Conservation (phyloP, 352 stramenopile genomes). For the Globisporangium ultimum region DNA sequence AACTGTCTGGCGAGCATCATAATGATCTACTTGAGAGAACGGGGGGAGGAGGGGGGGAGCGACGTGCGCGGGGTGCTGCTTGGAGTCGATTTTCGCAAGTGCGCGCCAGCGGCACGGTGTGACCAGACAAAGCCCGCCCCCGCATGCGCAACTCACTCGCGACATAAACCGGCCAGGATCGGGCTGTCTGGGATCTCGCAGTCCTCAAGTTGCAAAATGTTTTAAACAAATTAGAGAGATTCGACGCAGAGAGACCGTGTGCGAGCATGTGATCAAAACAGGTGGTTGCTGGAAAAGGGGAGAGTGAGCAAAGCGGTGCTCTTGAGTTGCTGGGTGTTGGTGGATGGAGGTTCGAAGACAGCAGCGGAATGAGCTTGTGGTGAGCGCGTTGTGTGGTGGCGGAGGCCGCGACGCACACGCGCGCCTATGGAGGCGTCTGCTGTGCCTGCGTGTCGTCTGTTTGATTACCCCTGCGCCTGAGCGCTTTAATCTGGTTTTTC, state of each 20-base stretch:
- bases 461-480: background rate
- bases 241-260: background rate
- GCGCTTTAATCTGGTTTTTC: no score
- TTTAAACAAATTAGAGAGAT: background rate
- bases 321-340: background rate
- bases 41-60: background rate
- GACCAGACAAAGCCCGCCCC: background rate
- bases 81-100: conserved; percentile 16
- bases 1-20: conserved; percentile 35
- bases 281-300: background rate
- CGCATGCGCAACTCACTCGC: background rate
- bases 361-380: conserved; percentile 12
- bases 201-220: background rate
- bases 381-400: background rate
- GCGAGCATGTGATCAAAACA: background rate
- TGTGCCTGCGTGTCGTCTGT: no score
- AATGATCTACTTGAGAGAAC: background rate
- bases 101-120: background rate
- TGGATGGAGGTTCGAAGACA: conserved; percentile 6
- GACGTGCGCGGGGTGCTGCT: conserved; percentile 6
- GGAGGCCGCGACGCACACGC: background rate
- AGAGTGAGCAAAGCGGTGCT: background rate
- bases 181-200: background rate
- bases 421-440: background rate
- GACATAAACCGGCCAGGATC: background rate